These are phyloP conservation scores for Arthroderma sp. DNA, from an alignment of 2,329 filamentous ascomycete genomes.

Conservation along the genomic window DNA sequence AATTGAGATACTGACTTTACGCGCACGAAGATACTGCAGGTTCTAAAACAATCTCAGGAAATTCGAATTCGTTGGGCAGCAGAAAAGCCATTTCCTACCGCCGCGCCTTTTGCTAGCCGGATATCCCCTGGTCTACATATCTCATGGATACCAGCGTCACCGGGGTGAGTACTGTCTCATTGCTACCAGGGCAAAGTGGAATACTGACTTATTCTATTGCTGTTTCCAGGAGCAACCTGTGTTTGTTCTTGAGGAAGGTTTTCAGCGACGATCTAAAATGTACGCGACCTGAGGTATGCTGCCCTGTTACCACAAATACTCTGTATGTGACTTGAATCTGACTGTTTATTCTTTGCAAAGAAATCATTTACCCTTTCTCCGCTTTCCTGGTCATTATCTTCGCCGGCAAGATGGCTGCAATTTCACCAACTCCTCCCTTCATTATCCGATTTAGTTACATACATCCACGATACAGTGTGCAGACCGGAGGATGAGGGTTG, in stretches of 20 bases:
- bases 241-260: slow-evolving; percentile 42
- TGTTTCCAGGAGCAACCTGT: slow-evolving; percentile 33
- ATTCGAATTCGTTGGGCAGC: slow-evolving; percentile 72
- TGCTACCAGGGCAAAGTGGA: too few species aligned
- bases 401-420: slow-evolving; percentile 48
- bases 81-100: slow-evolving; percentile 41
- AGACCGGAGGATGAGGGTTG: slow-evolving; percentile 36
- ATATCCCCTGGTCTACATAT: slow-evolving; percentile 71
- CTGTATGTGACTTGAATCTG: slow-evolving; percentile 7
- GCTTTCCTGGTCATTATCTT: slow-evolving; percentile 20
- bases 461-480: slow-evolving; percentile 43
- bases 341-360: slow-evolving; percentile 14
- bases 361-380: slow-evolving; percentile 41
- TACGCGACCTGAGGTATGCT: slow-evolving; percentile 33
- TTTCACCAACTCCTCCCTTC: slow-evolving; percentile 55
- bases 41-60: slow-evolving; percentile 54
- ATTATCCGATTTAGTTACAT: slow-evolving; percentile 42
- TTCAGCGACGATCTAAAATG: slow-evolving; percentile 48
- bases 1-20: background rate
- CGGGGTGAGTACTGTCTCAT: background rate
- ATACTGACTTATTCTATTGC: background rate
- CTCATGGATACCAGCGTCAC: slow-evolving; percentile 50
- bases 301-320: background rate
- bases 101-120: slow-evolving; percentile 61
- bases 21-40: slow-evolving; percentile 40